Evolutionary conservation across 441 rosid species (phyloP), one percentile per base, ranked within the genome.

Genomic region (Raphanus hybrid): DNA sequence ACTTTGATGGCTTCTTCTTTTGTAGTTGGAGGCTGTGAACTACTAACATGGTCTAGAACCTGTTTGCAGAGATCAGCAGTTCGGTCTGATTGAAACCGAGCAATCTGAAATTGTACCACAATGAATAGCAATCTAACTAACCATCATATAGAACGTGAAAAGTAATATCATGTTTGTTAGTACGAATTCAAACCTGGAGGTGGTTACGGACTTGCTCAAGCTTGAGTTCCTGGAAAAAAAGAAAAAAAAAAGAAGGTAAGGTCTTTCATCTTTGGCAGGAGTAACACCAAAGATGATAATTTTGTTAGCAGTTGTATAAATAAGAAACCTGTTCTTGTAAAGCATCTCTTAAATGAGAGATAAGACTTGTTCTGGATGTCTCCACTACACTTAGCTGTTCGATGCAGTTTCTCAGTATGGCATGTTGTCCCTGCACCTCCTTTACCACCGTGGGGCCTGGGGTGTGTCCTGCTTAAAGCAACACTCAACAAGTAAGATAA

Each of bases 241-340:
- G 71, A 34, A 6, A 16, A 52, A 4, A 18, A 32, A 3, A 43
- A 3, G 16, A 62, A 16, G 12, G 74, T 70, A 62, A 75, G 65
- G 61, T 39, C 61, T 64, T 79, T 62, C 34, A 29, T 29, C 34
- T 29, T 29, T 29, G 79, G 85, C 64, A 45, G 61, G 69, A 16
- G 64, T 7, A 64, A 74, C n/a, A n/a, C 9, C n/a, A 69, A 60
- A 70, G 52, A 71, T 18, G 67, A 35, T 60, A 8, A 3, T 26
- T 34, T 6, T 39, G 58, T 15, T 67, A 23, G 45, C 26, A 63
- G 70, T 14, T 12, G 6, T 75, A 68, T 27, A 37, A 69, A 65
- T 34, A 69, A 18, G 70, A 27, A 82, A 96, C 99, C 98, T 96
- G 93, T 81, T 93, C 99, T 69, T 84, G 92, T 66, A 96, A 87